Evolutionary conservation across 2,329 filamentous ascomycete species (phyloP), one percentile per base, ranked within the genome.

Genomic region (Epichloe bromicola): DNA sequence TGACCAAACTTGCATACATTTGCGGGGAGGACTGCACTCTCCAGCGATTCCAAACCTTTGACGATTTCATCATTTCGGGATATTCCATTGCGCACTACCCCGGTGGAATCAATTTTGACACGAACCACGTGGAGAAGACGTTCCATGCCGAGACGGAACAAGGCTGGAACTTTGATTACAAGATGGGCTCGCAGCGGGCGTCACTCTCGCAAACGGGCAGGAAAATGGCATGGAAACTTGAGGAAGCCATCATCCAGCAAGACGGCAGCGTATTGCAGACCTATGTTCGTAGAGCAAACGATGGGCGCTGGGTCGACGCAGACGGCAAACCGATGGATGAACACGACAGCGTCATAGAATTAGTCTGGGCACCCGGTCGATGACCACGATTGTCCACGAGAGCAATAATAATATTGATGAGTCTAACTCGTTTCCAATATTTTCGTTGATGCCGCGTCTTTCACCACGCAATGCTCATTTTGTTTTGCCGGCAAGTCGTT

Each of bases 81-180:
- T 82, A 75, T 63, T 82, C 77, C 14, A 68, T 82, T 33, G 74
- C 74, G 11, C 73, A 75, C 50, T 81, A 82, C 56, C 73, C 74
- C 0, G 56, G 63, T 20, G 74, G 74, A 52, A 69, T 76, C 49
- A 69, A 71, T 48, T 70, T 75, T 40, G 72, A 74, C 51, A 62
- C 70, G 23, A 66, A 67, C 46, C 73, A 76, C 56, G 65, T 74
- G 57, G 76, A 80, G 59, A 66, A 70, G 23, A 79, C 76, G 1
- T 75, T 78, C 61, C 69, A 61, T 53, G 76, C 61, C 54, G 72
- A 60, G 45, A 72, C 63, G 58, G 67, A 73, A 53, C 69, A 67
- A 51, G 70, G 70, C 19, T 72, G 68, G 67, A 73, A 72, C 56
- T 56, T 73, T 50, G 74, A 76, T 55, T 74, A 72, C 55, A 70